Evolutionary conservation across 176 grass and related monocot genomes (phyloP), one percentile per base, ranked within the genome.

Genomic region (Juncus effusus): DNA sequence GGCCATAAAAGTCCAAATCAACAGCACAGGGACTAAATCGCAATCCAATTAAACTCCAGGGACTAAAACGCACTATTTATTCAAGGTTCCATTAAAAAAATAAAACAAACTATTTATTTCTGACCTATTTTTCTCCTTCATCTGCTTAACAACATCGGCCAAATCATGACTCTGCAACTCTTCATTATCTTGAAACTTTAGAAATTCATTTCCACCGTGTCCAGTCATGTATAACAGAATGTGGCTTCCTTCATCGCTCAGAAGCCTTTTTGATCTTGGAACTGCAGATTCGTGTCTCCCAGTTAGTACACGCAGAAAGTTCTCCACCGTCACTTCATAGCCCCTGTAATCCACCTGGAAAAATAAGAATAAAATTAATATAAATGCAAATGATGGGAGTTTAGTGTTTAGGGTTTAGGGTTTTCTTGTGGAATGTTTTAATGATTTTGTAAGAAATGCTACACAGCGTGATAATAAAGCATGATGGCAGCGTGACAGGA

Each of bases 171-270:
- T 87, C 50, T 94, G 86, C 80, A 94, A 90, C 60, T 99, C 95
- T 82, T 94, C 95, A 73, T 80, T 84, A 81, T 99, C 95, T 80
- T 99, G 95, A 79, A 94, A 99, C 66, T 99, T 99, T 67, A 99
- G 68, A 90, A 94, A 99, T 73, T 99, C 89, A 78, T 99, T 86
- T 7, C 95, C 89, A 11, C 95, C 95, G 80, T 99, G 95, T 10
- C 95, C 95, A n/a, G 95, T 99, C 95, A 99, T 93, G 78, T 99
- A 99, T 37, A 99, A 67, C 59, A 99, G 85, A 81, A 94, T 86
- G 69, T 99, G 94, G 78, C 94, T 93, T 72, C 94, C 94, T 80
- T 99, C 89, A 75, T 99, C 94, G 76, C 94, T 99, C 70, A 93
- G 77, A 38, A 99, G 83, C 54, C 86, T 80, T 77, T 99, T 93